Evolutionary conservation across 2,329 filamentous ascomycete species (phyloP).

Genomic region (Pseudodiploospora longispora): DNA sequence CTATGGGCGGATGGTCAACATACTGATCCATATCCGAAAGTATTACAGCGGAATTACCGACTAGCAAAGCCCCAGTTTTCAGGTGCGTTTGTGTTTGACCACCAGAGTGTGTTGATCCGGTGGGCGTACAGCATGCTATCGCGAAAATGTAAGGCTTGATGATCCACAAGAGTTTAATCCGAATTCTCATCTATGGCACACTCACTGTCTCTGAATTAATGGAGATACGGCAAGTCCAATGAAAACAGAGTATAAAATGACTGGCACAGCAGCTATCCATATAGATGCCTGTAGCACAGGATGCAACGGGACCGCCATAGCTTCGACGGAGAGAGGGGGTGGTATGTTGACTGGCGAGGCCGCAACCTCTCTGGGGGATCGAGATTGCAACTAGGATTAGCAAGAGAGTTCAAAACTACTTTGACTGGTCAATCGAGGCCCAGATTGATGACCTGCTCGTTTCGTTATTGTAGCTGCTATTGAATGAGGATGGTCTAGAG

Average conservation of each 20-base stretch:
- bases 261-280: constrained; percentile 3
- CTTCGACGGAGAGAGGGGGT: background rate
- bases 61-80: constrained; percentile 82
- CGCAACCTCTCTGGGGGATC: too few species aligned
- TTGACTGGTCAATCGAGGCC: too few species aligned
- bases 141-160: too few species aligned
- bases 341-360: too few species aligned
- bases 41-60: constrained; percentile 26
- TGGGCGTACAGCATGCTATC: constrained; percentile 75
- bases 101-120: constrained; percentile 64
- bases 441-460: too few species aligned
- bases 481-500: too few species aligned
- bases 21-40: background rate
- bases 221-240: constrained; percentile 60
- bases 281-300: constrained; percentile 19
- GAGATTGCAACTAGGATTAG: too few species aligned
- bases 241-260: constrained; percentile 49
- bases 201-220: constrained; percentile 73
- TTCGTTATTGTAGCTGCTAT: too few species aligned
- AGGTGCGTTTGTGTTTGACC: constrained; percentile 65
- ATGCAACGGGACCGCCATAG: constrained; percentile 21
- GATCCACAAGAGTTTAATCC: too few species aligned
- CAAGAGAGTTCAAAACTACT: too few species aligned
- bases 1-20: constrained; percentile 32
- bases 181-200: background rate